Evolutionary conservation across 768 basidiomycete genomes (phyloP).

Genomic region (Lactarius deliciosus): DNA sequence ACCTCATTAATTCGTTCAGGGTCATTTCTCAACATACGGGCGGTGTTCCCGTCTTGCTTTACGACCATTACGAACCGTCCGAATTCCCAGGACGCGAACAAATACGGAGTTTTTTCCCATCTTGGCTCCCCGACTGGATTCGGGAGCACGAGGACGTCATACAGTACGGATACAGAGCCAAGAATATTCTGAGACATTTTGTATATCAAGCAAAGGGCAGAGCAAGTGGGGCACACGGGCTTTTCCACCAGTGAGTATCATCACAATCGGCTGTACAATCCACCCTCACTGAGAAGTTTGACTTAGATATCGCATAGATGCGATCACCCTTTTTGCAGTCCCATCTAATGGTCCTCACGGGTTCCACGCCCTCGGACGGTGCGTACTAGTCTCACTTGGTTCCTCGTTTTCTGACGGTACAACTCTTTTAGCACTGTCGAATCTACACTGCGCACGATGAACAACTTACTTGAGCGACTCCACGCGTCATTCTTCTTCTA

Average conservation of each 20-base stretch:
- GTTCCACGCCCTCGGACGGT: conserved; percentile 91
- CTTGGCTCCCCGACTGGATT: conserved; percentile 49
- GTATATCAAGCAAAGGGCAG: conserved; percentile 74
- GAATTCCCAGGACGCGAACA: conserved; percentile 39
- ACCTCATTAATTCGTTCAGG: conserved; percentile 81
- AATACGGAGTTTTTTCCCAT: conserved; percentile 37
- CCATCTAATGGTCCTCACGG: conserved; percentile 93
- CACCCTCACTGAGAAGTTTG: conserved; percentile 1
- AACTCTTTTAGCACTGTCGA: conserved; percentile 63
- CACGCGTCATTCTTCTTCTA: conserved; percentile 99
- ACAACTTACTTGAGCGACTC: conserved; percentile 92
- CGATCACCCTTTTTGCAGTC: conserved; percentile 84
- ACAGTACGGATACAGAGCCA: conserved; percentile 57
- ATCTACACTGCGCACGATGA: conserved; percentile 83
- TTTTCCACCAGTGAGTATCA: conserved; percentile 72
- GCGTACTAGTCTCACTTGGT: conserved; percentile 31
- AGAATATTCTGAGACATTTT: conserved; percentile 68
- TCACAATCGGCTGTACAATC: neutral
- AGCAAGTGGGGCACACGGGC: conserved; percentile 85
- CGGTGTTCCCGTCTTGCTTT: conserved; percentile 75
- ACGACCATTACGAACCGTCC: conserved; percentile 66
- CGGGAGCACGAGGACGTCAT: conserved; percentile 46
- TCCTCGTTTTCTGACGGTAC: neutral
- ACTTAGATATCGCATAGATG: conserved; percentile 87
- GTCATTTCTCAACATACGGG: conserved; percentile 70